A percentile compares a stretch with the other conserved stretches of the same genome.
Conservation (phyloP, 2,329 filamentous ascomycete species). For the Cytospora chrysosperma region DNA sequence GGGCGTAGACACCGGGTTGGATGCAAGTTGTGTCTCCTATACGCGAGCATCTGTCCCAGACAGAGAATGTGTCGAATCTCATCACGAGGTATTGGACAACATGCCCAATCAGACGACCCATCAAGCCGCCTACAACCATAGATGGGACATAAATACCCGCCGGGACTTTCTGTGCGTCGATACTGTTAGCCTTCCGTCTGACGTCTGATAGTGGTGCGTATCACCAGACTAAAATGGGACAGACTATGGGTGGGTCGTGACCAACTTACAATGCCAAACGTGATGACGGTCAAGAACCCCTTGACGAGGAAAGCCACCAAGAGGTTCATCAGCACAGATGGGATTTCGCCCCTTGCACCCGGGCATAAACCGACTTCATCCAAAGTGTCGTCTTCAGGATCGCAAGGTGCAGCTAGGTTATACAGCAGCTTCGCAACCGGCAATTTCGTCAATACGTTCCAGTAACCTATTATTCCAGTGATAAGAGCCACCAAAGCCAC, state of each 20-base stretch:
- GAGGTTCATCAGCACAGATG: slow-evolving; percentile 69
- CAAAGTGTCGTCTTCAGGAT: slow-evolving; percentile 63
- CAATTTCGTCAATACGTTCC: slow-evolving; percentile 87
- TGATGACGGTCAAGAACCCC: slow-evolving; percentile 81
- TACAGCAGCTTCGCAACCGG: slow-evolving; percentile 88
- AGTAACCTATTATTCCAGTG: slow-evolving; percentile 84
- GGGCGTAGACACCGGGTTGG: slow-evolving; percentile 92
- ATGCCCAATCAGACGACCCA: slow-evolving; percentile 87
- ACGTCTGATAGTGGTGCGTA: not conserved
- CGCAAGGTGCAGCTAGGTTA: slow-evolving; percentile 86
- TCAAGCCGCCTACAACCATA: slow-evolving; percentile 94
- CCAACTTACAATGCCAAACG: slow-evolving; percentile 75
- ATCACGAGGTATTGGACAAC: slow-evolving; percentile 78
- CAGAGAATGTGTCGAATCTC: slow-evolving; percentile 64
- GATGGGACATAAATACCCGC: slow-evolving; percentile 97
- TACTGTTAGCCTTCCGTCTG: not conserved
- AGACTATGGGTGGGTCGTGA: not conserved
- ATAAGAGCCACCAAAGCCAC: slow-evolving; percentile 83
- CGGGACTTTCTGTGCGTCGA: slow-evolving; percentile 68
- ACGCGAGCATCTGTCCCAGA: slow-evolving; percentile 74
- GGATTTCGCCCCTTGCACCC: slow-evolving; percentile 69
- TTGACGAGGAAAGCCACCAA: slow-evolving; percentile 85
- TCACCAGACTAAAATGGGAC: not conserved
- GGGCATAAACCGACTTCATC: slow-evolving; percentile 77
- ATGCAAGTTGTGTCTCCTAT: slow-evolving; percentile 78